Evolutionary conservation across 2,329 filamentous ascomycete species (phyloP), one percentile per base, ranked within the genome.

Genomic region (Colletotrichum zoysiae): DNA sequence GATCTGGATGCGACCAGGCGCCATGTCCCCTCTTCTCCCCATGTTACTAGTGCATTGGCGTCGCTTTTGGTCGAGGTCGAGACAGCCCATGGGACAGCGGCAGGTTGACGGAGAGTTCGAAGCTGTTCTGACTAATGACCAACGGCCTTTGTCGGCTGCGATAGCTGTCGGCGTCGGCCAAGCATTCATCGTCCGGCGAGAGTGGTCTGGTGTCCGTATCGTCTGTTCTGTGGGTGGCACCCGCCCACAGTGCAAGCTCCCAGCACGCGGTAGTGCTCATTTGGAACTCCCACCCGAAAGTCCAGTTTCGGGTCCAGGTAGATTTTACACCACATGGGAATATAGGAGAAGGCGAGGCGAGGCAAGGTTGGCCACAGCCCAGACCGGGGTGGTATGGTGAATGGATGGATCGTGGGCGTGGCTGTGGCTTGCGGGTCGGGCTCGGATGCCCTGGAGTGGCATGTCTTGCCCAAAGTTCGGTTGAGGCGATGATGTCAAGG

Each of bases 401-500:
- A 55, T 53, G 61, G 61, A 38, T 53, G 61, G 61, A 38, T 51
- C 61, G 23, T 64, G 14, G 14, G 35, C 55, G 68, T 59, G 42
- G 69, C 51, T 68, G 69, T 56, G 30, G 50, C 50, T 64, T 7
- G 50, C 50, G 38, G 57, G 56, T 68, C 57, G 40, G 58, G 42
- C 42, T 69, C 65, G 50, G 33, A 48, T 42, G 56, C 69, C 30
- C 67, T 60, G 38, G 53, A 50, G 40, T 48, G 65, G 59, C 23
- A 59, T 60, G 23, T 44, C 30, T 42, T 38, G 50, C 40, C 35
- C 38, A 42, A 70, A 70, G 44, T 56, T 61, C 48, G 70, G 60
- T 57, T 69, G 59, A 40, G 48, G 55, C 48, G 48, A 72, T 70
- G 70, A 72, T 72, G 70, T 65, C 70, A 70, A 69, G 57, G 46